Evolutionary conservation across 768 basidiomycete species (phyloP), one percentile per base, ranked within the genome.

Genomic region (Tremella yokohamensis): DNA sequence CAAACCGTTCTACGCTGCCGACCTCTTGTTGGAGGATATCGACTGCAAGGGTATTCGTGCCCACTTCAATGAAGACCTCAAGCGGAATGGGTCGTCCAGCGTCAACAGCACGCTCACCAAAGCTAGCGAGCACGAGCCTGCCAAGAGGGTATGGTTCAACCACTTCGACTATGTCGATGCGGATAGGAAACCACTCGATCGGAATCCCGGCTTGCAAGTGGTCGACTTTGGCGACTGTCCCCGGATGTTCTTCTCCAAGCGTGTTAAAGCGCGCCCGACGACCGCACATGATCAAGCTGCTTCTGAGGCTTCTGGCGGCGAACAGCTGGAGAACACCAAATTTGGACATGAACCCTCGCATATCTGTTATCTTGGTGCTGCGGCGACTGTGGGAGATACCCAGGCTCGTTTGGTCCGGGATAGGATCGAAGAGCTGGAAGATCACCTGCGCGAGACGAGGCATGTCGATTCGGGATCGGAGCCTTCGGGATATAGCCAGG

Each of bases 301-400:
- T 2, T 38, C 29, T 2, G 38, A 24, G 11, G 53, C 47, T 2
- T 34, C 29, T 34, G 19, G 47, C 13, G 20, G 38, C 8, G 26
- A 34, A n/a, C 63, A 60, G 11, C 47, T 72, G 8, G 73, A 74
- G 50, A 66, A 65, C 20, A 74, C 74, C 11, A 94, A 92, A 76
- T 98, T 98, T 70, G 93, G 92, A 1, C 78, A 82, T 29, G 93
- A 98, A 74, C 78, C 83, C 42, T 86, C 89, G 1, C 93, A 98
- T 72, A 79, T 81, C 0, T 97, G 91, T 74, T 79, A 87, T 42
- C 81, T 92, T 25, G 87, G 87, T 12, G 82, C 83, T 65, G 84
- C 86, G 20, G 67, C 39, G 86, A 87, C 85, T 62, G 83, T 85
- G 22, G 80, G 83, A 0, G 79, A 83, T 61, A 82, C 85, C 11